Conservation (phyloP, 2,329 filamentous ascomycete species). For the Arthroderma uncinatum region DNA sequence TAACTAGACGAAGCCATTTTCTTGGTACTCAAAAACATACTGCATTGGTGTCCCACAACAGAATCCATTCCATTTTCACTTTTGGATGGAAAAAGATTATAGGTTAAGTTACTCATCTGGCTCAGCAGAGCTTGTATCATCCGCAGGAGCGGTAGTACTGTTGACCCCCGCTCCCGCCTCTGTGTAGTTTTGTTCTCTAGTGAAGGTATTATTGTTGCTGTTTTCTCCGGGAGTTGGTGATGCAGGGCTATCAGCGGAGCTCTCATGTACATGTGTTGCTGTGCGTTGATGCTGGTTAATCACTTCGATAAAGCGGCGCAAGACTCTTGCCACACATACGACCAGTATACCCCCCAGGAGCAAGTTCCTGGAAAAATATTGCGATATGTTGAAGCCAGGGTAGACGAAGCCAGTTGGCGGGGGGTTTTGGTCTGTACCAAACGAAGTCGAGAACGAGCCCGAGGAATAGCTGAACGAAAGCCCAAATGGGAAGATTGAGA, state of each 20-base stretch:
- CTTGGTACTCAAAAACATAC: no score
- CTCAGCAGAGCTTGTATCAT: not conserved
- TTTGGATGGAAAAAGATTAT: not conserved
- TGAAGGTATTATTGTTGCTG: no score
- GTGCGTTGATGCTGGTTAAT: not conserved
- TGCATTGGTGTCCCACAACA: no score
- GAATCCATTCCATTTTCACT: not conserved
- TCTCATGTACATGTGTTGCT: not conserved
- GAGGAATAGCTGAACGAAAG: slow-evolving; percentile 24
- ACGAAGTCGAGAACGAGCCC: not conserved
- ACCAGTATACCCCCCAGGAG: slow-evolving; percentile 8
- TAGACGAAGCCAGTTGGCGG: slow-evolving; percentile 7
- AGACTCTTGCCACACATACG: slow-evolving; percentile 9
- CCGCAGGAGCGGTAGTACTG: not conserved
- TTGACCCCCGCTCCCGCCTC: not conserved
- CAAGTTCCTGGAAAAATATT: slow-evolving; percentile 9
- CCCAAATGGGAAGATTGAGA: slow-evolving; percentile 26
- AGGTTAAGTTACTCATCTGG: not conserved
- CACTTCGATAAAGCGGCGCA: slow-evolving; percentile 11
- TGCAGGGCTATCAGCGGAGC: not conserved
- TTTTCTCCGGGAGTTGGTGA: not conserved
- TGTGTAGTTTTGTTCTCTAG: not conserved
- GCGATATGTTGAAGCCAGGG: not conserved
- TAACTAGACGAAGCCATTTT: no score
- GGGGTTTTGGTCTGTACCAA: not conserved